Evolutionary conservation across 2,329 filamentous ascomycete species (phyloP).

Genomic region (Hymenoscyphus scutula): DNA sequence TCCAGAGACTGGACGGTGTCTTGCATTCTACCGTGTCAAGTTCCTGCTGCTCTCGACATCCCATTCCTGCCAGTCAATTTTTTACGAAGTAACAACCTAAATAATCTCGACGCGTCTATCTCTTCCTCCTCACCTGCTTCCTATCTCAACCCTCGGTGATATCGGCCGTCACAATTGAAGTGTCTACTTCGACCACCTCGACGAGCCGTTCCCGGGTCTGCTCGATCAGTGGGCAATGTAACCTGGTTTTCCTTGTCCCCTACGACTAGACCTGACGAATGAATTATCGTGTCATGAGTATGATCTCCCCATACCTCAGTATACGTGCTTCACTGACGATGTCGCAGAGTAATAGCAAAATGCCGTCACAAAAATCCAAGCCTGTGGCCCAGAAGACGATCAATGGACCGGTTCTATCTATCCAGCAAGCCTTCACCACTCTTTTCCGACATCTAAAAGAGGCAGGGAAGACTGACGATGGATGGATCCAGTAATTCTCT

Average conservation of each 20-base stretch:
- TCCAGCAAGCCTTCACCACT: slow-evolving; percentile 13
- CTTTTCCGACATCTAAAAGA: slow-evolving; percentile 15
- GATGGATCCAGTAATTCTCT: slow-evolving; percentile 17
- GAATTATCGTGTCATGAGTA: background rate
- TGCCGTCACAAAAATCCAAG: slow-evolving; percentile 1
- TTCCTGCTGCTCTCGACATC: no score
- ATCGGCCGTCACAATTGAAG: background rate
- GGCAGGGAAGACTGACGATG: slow-evolving; percentile 6
- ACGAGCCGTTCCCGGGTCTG: background rate
- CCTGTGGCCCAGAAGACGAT: background rate
- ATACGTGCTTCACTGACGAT: background rate
- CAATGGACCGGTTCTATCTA: background rate
- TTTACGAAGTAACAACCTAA: no score
- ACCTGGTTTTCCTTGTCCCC: background rate
- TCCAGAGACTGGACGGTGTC: no score
- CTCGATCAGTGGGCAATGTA: background rate
- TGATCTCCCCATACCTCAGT: background rate
- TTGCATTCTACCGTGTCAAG: no score
- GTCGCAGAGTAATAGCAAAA: background rate
- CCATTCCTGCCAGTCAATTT: no score
- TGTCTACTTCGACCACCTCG: background rate
- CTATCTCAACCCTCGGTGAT: no score
- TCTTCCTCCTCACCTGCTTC: no score
- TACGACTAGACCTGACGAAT: background rate
- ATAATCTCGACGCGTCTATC: no score